Conservation (phyloP, 2,329 filamentous ascomycete species). For the Nannizziopsis arthrosporioides region DNA sequence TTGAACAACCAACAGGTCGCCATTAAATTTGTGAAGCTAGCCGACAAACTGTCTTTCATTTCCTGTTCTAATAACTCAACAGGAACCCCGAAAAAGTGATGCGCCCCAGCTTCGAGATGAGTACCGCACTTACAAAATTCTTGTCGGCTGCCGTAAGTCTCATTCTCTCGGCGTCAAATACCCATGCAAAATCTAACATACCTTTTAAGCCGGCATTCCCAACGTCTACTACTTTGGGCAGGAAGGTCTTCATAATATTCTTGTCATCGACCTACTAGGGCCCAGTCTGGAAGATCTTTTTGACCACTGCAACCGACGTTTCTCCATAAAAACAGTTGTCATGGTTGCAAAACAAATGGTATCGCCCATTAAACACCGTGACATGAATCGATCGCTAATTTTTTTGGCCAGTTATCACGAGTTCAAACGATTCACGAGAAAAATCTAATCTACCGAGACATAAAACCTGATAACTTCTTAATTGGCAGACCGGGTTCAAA, state of each 20-base stretch:
- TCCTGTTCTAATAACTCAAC: constrained; percentile 17
- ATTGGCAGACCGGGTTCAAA: constrained; percentile 88
- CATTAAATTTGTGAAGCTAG: constrained; percentile 82
- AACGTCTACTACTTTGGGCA: constrained; percentile 99
- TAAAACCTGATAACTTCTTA: constrained; percentile 98
- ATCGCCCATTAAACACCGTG: constrained; percentile 21
- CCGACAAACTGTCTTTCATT: neutral
- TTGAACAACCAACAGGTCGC: constrained; percentile 98
- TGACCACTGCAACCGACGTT: constrained; percentile 89
- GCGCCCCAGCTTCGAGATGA: constrained; percentile 95
- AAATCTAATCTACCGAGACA: constrained; percentile 97
- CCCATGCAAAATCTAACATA: neutral
- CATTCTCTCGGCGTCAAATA: neutral
- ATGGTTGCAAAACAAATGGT: constrained; percentile 99
- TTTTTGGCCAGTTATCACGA: constrained; percentile 57
- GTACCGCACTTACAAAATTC: constrained; percentile 98
- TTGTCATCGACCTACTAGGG: constrained; percentile 91
- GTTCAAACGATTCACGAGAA: constrained; percentile 96
- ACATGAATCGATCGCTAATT: constrained; percentile 19
- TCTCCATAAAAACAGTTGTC: constrained; percentile 93
- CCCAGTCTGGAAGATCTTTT: constrained; percentile 94
- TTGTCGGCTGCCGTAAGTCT: constrained; percentile 96
- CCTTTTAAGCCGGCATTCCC: constrained; percentile 73
- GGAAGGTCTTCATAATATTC: constrained; percentile 95
- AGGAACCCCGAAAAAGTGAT: constrained; percentile 98